Conservation (phyloP, 106 monocot genomes). For the Triglochin maritima region DNA sequence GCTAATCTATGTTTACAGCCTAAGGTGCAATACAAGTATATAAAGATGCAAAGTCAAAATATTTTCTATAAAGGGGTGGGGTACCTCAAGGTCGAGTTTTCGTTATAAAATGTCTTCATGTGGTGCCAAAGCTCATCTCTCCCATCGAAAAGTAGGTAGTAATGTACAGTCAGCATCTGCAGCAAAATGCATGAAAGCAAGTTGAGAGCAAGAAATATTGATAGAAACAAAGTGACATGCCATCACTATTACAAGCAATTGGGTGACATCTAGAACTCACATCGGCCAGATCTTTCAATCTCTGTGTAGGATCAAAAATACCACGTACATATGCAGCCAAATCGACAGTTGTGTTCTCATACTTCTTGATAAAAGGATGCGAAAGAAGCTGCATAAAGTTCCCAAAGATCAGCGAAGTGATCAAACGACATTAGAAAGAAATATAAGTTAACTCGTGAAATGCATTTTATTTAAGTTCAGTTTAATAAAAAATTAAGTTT, state of each 20-base stretch:
- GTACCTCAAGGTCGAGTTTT: conserved; percentile 76
- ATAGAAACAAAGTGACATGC: too few species aligned
- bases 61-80: not conserved
- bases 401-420: not conserved
- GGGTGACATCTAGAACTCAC: conserved; percentile 29
- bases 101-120: conserved; percentile 52
- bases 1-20: too few species aligned
- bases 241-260: not conserved
- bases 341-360: conserved; percentile 51
- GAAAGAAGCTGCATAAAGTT: conserved; percentile 56
- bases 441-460: too few species aligned
- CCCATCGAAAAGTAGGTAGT: conserved; percentile 93
- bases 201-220: not conserved
- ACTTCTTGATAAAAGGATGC: conserved; percentile 89
- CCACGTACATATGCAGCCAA: conserved; percentile 48
- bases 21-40: not conserved
- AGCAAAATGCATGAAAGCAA: conserved; percentile 2
- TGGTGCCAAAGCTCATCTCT: conserved; percentile 69
- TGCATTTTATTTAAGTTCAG: too few species aligned
- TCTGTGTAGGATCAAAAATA: conserved; percentile 74
- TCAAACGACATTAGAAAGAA: not conserved
- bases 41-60: not conserved
- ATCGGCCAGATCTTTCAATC: conserved; percentile 85
- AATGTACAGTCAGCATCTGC: conserved; percentile 91
- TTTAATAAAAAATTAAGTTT: too few species aligned